Base-by-base conservation (phyloP, 805 yeast genomes). In the Lipomyces mesembrius region DNA sequence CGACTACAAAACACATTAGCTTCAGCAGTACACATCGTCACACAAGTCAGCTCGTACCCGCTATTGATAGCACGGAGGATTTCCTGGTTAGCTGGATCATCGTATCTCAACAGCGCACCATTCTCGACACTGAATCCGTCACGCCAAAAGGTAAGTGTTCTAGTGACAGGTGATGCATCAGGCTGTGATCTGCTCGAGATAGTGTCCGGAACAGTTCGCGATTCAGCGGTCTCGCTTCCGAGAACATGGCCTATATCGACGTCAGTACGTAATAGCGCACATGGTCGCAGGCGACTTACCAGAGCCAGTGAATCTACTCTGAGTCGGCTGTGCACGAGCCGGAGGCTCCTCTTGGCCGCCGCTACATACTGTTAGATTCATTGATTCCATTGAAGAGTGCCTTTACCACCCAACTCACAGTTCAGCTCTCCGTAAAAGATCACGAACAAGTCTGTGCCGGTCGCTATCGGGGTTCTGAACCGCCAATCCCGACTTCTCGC, bases 61-160 rank as follows among this genome's bases (percentile, higher is more conserved):
- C 87, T 84, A 75, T 91, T 90, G 78, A 95, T 83, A 72, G 93
- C 95, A 70, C 87, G 84, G 73, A 95, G 81, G 71, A 91, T 89
- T 56, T 83, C 84, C 59, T 88, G 88, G 76, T 94, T 95, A n/a
- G 84, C 87, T 5, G 97, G 97, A 77, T 95, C 98, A 74, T 94
- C 97, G 77, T 92, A 95, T 66, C 95, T 83, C 77, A 85, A 88
- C 64, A 95, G 83, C 29, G 86, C 85, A 1, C 98, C 98, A 59
- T 93, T 97, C 39, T 95, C 98, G 32, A 95, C 92, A 69, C 92
- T 91, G 79, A 95, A 95, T 1, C 99, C 99, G 74, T 95, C 94
- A 72, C 87, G 89, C 99, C 99, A 95, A 77, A 95, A 94, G 0
- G 96, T 91, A 69, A 95, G 89, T 55, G 90, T 90, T 75, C 98